Base-by-base conservation (phyloP, 2,329 filamentous ascomycete genomes). In the Byssothecium circinans region DNA sequence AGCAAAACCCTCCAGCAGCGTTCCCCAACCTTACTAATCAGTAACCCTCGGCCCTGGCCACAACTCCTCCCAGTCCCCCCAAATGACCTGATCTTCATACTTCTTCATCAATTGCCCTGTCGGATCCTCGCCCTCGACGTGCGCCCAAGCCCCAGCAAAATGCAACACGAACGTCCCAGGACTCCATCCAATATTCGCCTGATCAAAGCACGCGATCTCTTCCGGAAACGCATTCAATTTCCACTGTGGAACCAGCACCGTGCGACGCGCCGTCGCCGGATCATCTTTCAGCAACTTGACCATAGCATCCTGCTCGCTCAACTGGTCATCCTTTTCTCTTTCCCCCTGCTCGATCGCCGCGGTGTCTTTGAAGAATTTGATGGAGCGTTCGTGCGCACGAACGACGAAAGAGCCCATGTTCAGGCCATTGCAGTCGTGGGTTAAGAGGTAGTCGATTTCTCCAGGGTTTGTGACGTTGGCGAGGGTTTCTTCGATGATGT, bases 81-180 rank as follows among this genome's bases (percentile, higher is more conserved):
- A 70, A 1, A 61, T 60, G 19, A 70, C 65, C 4, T 65, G 49
- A 7, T 45, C 20, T 33, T 68, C 54, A 41, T 73, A 74, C 55
- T 73, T 69, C 32, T 58, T 56, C 70, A 73, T 73, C 20, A 73
- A 57, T 37, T 60, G 48, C 0, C 71, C 71, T 0, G 69, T 70
- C 1, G 71, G 64, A 56, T 73, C 71, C 10, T 70, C 60, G 15
- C 62, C 66, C 39, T 71, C 60, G 12, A 72, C 58, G 46, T 73
- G 68, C 18, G 70, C 72, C 68, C 70, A 73, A 7, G 72, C 72
- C 8, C 72, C 72, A 1, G 72, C 70, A 47, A 74, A 74, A 56
- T 74, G 72, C n/a, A 74, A 30, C 25, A 72, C 49, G 36, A 74
- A 73, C 3, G 53, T 61, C 17, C 70, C 70, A 8, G 52, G 60